Conservation (phyloP, 176 grass and related monocot genomes). For the Hyparrhenia diplandra region DNA sequence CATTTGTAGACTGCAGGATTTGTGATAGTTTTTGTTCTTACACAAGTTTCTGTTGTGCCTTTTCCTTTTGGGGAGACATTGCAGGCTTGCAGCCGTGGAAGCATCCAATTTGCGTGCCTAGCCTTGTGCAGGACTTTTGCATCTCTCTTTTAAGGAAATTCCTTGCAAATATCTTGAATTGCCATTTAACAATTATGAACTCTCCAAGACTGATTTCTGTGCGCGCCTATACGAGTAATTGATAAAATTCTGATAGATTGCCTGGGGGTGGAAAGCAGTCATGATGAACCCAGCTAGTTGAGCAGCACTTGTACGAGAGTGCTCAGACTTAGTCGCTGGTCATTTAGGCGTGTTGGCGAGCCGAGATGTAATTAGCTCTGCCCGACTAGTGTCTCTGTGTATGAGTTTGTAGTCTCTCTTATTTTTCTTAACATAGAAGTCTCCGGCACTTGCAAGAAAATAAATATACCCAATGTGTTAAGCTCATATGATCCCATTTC, state of each 20-base stretch:
- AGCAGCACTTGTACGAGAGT: no score
- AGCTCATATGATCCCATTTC: no score
- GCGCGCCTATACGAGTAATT: background rate
- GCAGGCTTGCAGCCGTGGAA: background rate
- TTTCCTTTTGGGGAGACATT: background rate
- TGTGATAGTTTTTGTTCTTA: background rate
- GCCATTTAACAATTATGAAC: background rate
- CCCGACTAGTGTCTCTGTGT: no score
- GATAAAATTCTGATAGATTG: background rate
- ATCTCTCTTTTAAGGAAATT: background rate
- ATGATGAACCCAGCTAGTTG: background rate
- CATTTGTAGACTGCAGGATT: background rate
- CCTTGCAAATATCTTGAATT: background rate
- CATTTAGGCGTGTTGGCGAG: no score
- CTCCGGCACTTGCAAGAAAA: no score
- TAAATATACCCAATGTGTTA: no score
- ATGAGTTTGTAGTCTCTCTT: no score
- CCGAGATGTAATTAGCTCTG: no score
- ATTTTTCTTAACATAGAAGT: no score
- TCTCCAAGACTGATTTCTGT: background rate
- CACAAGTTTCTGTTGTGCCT: background rate
- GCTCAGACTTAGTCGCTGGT: no score
- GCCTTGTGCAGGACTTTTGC: background rate
- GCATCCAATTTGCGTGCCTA: background rate
- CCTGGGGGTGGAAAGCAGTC: background rate